Conservation (phyloP, 192 early-diverging fungal species). For the Piromyces finnis region DNA sequence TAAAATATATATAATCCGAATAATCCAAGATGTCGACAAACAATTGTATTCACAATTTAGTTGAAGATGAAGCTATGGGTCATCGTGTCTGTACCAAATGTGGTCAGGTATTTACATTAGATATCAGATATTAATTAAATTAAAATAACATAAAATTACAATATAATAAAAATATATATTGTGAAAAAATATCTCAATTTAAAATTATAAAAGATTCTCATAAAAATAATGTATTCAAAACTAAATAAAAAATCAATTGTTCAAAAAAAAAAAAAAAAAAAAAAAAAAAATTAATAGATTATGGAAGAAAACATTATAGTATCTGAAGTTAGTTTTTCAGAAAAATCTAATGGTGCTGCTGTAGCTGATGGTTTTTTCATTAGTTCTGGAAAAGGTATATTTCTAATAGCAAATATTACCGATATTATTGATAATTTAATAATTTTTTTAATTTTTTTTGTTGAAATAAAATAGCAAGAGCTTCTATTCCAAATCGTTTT, state of each 20-base stretch:
- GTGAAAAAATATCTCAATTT: too few relatives aligned
- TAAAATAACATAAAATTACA: too few relatives aligned
- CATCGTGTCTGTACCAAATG: neutral
- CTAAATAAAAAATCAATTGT: too few relatives aligned
- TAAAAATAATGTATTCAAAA: too few relatives aligned
- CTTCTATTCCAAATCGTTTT: neutral
- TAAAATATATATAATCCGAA: too few relatives aligned
- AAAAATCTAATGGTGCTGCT: constrained; percentile 69
- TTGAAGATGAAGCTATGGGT: neutral
- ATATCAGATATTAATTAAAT: too few relatives aligned
- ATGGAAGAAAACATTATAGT: constrained; percentile 86
- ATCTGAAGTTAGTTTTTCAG: constrained; percentile 76
- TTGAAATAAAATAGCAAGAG: neutral
- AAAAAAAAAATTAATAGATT: constrained; percentile 25
- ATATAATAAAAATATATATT: too few relatives aligned
- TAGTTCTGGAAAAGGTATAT: neutral
- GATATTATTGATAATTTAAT: too few relatives aligned
- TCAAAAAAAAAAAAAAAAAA: too few relatives aligned
- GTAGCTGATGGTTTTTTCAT: constrained; percentile 24
- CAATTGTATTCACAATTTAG: neutral
- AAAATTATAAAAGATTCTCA: too few relatives aligned
- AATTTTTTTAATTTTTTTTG: too few relatives aligned
- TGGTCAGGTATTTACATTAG: neutral
- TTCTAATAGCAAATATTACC: too few relatives aligned
- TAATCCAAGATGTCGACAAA: neutral